Evolutionary conservation across 345 rosid genomes (phyloP).

Genomic region (Eucalyptus cloeziana): DNA sequence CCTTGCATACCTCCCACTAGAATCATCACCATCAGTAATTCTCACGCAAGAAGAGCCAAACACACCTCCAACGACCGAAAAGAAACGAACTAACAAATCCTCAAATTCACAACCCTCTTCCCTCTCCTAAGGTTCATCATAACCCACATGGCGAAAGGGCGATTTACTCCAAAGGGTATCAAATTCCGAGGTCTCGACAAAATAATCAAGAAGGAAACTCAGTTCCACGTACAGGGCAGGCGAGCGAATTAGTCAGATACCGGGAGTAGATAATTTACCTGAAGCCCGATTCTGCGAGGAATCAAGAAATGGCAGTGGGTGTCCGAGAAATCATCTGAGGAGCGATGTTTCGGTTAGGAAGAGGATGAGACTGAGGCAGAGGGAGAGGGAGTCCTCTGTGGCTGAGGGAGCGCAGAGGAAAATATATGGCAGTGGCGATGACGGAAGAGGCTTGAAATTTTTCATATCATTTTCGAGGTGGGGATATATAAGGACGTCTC

Average conservation of each 20-base stretch:
- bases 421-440: neutral
- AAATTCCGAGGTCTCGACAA: neutral
- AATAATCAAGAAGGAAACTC: neutral
- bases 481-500: neutral
- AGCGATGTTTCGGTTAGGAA: neutral
- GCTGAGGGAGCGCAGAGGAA: neutral
- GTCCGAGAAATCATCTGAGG: neutral
- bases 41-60: neutral
- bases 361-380: neutral
- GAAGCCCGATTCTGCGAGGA: neutral
- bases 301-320: neutral
- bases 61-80: neutral
- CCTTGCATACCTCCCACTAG: slow-evolving; percentile 51
- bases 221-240: neutral
- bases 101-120: neutral
- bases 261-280: neutral
- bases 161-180: neutral
- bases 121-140: neutral
- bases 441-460: neutral
- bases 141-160: neutral
- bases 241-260: neutral
- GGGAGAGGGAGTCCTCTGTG: neutral
- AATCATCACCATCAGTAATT: neutral
- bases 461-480: neutral
- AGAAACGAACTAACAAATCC: neutral